Percentiles rank a stretch among this genome's conserved stretches.
Evolutionary conservation across 1,284 basidiomycete species (phyloP).

Genomic region (Inonotus hispidus): DNA sequence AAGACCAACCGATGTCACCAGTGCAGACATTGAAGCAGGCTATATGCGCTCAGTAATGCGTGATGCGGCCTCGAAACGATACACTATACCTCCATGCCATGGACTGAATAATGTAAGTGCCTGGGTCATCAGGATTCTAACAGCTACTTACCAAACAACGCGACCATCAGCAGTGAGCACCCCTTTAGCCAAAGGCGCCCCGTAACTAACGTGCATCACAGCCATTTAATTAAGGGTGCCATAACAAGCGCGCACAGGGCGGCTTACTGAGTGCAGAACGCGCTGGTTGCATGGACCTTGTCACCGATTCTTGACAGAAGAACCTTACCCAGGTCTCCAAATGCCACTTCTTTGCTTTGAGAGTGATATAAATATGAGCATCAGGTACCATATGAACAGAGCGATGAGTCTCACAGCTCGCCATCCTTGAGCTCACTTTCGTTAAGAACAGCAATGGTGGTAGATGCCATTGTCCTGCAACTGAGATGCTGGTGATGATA

Average conservation of each 20-base stretch:
- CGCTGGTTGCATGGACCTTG: conserved; percentile 73
- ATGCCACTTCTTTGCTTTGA: conserved; percentile 74
- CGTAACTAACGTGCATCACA: conserved; percentile 25
- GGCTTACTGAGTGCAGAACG: conserved; percentile 84
- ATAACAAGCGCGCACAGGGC: neutral
- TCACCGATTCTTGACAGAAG: conserved; percentile 75
- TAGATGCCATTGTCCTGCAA: conserved; percentile 33
- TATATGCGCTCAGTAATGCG: conserved; percentile 24
- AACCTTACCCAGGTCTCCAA: conserved; percentile 69
- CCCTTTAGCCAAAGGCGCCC: conserved; percentile 80
- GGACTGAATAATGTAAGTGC: conserved; percentile 43
- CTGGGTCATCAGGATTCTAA: neutral
- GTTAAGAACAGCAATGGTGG: conserved; percentile 62
- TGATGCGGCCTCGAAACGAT: neutral
- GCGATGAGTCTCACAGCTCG: conserved; percentile 50
- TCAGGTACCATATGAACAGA: neutral
- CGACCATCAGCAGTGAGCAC: conserved; percentile 76
- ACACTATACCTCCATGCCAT: conserved; percentile 75
- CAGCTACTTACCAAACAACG: conserved; percentile 62
- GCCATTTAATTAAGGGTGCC: neutral
- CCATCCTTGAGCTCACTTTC: conserved; percentile 69
- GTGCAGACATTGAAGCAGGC: conserved; percentile 87
- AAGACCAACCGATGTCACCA: conserved; percentile 60
- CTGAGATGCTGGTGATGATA: neutral
- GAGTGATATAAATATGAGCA: conserved; percentile 9